Conservation (phyloP, 352 stramenopile species). For the Pseudoperonospora humuli region DNA sequence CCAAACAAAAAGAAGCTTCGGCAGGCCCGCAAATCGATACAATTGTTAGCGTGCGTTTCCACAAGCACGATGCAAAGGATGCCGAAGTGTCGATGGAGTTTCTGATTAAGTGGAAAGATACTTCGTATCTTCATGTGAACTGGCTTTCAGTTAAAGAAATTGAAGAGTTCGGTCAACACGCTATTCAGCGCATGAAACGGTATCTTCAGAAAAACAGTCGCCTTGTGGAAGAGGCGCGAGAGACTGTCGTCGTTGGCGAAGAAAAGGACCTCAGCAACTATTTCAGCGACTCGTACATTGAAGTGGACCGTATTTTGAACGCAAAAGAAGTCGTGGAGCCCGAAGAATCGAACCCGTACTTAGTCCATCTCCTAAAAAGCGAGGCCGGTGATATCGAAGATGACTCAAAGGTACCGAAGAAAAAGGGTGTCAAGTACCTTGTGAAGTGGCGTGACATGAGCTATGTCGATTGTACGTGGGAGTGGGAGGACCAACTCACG, state of each 20-base stretch:
- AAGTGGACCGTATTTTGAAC: conserved; percentile 77
- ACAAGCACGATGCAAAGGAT: conserved; percentile 39
- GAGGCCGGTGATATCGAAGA: conserved; percentile 38
- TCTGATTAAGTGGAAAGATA: conserved; percentile 98
- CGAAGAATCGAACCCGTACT: conserved; percentile 61
- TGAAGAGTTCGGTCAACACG: conserved; percentile 74
- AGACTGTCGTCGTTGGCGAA: conserved; percentile 64
- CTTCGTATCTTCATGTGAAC: conserved; percentile 96
- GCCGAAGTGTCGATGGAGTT: conserved; percentile 89
- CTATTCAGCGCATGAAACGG: conserved; percentile 76
- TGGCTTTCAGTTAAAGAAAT: conserved; percentile 96
- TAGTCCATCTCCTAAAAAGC: conserved; percentile 28
- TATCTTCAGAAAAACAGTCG: conserved; percentile 85
- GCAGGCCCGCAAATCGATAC: conserved; percentile 89
- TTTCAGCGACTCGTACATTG: conserved; percentile 77
- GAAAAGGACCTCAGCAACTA: conserved; percentile 76
- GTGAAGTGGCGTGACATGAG: conserved; percentile 89
- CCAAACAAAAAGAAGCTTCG: conserved; percentile 25
- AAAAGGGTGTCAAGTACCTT: conserved; percentile 86
- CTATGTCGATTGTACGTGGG: conserved; percentile 86
- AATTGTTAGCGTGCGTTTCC: conserved; percentile 87
- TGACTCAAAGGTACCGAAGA: conserved; percentile 38
- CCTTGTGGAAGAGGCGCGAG: conserved; percentile 62
- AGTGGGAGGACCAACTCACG: conserved; percentile 85
- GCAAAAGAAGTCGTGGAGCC: conserved; percentile 74